Conservation (phyloP, 208 protist species). For the Acanthamoeba lenticulata region DNA sequence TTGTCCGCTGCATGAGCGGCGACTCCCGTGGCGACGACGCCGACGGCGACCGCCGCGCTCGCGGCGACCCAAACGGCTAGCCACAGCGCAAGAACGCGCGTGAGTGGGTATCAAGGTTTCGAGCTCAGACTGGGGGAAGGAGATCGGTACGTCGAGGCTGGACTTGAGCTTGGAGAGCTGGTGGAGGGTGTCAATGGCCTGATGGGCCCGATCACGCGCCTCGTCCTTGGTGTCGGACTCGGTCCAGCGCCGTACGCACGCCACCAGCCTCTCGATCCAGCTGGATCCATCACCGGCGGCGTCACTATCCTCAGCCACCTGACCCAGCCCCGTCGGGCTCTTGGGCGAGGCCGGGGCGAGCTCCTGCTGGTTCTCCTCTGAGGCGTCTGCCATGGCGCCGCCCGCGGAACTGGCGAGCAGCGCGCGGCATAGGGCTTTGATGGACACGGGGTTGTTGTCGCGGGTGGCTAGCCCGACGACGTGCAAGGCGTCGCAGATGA, state of each 20-base stretch:
- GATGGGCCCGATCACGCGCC: background rate
- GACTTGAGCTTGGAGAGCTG: background rate
- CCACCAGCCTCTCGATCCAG: background rate
- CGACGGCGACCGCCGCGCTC: background rate
- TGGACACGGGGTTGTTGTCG: background rate
- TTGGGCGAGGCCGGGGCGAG: too few relatives aligned
- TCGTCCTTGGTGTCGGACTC: background rate
- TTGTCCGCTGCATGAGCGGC: background rate
- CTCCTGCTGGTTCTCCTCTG: too few relatives aligned
- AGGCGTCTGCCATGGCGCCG: background rate
- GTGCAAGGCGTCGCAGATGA: background rate
- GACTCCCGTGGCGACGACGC: background rate
- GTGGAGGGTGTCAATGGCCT: conserved; percentile 24
- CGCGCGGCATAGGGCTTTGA: background rate
- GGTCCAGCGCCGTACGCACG: background rate
- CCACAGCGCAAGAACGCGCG: background rate
- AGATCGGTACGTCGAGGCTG: background rate
- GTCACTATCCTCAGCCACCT: too few relatives aligned
- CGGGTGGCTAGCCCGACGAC: background rate
- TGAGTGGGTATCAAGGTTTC: background rate
- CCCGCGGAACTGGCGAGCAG: too few relatives aligned
- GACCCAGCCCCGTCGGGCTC: background rate
- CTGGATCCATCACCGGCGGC: too few relatives aligned
- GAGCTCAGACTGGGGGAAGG: too few relatives aligned
- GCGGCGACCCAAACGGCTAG: background rate